These are phyloP conservation scores for Halophytophthora batemanensis DNA, from an alignment of 352 stramenopile species.

Conservation along the genomic window DNA sequence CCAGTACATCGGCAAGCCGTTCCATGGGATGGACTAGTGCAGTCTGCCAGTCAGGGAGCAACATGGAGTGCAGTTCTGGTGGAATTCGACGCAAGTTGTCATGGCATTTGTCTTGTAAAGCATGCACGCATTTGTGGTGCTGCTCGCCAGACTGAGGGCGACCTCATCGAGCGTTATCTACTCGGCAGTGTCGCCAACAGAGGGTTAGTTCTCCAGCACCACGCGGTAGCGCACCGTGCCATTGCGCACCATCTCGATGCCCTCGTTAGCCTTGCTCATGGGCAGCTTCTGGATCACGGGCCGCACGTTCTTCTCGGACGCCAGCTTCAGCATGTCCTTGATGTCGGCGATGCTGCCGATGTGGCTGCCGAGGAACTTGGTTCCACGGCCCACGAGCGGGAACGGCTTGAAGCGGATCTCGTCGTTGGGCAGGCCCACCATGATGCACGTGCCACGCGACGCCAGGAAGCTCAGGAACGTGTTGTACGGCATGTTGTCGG, in stretches of 20 bases:
- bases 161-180: neutral
- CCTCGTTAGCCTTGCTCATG: constrained; percentile 45
- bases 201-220: constrained; percentile 40
- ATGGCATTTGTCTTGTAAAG: no score
- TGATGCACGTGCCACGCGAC: constrained; percentile 49
- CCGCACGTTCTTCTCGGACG: constrained; percentile 55
- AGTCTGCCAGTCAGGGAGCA: constrained; percentile 2
- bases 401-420: constrained; percentile 57
- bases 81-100: neutral
- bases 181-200: neutral
- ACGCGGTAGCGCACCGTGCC: constrained; percentile 42
- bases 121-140: neutral
- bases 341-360: constrained; percentile 81
- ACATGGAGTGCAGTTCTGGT: constrained; percentile 2
- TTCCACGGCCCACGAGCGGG: constrained; percentile 33
- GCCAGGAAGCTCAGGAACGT: constrained; percentile 52
- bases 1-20: constrained; percentile 54
- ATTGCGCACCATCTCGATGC: constrained; percentile 36
- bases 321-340: constrained; percentile 84
- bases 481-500: constrained; percentile 44
- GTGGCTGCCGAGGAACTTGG: constrained; percentile 58
- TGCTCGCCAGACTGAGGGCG: neutral
- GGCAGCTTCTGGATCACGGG: constrained; percentile 51
- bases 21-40: constrained; percentile 29
- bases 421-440: constrained; percentile 65